Evolutionary conservation across 495 filamentous ascomycete genomes (phyloP), one percentile per base, ranked within the genome.

Genomic region (Lasiosphaeris hirsuta): DNA sequence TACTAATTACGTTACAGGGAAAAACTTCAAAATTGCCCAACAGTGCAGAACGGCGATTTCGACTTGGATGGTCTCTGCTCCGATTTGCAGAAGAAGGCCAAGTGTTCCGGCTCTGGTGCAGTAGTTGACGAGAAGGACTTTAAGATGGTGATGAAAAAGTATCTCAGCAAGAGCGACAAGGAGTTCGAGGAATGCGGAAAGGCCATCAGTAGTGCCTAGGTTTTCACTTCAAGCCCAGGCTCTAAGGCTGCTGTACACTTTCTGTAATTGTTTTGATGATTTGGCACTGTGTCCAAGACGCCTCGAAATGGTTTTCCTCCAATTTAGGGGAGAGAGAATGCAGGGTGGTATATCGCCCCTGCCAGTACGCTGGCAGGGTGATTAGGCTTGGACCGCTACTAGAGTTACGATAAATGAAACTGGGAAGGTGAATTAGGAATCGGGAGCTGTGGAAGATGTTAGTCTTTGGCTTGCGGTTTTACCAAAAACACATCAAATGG

Each of bases 51-150:
- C 46, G 92, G 91, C 62, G 89, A 93, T 60, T 84, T 96, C 58
- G 94, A 99, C 62, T 87, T 99, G 62, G 95, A 99, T 67, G 82
- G 84, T 52, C 81, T 99, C 10, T 99, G 95, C 73, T 85, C 87
- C 6, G 92, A 99, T 60, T 82, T 99, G n/a, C 87, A 92, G 56
- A 87, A 88, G 64, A 99, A 99, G 75, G 95, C 95, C 44, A 92
- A 92, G 68, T 99, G 95, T 68, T 95, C 91, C 1, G 94, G 95
- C 66, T 84, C 80, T 23, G 93, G 94, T 30, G 89, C 93, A n/a
- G 90, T 97, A 18, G 88, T 98, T 47, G 87, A 90, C 62, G 83
- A 96, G 73, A 84, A 84, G 41, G 91, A 97, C 69, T 93, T 97
- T 63, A 86, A 96, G 64, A 80, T 78, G 49, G 89, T 92, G 54